Evolutionary conservation across 306 rosid genomes (phyloP).

Genomic region (Chamaecrista fasciculata): DNA sequence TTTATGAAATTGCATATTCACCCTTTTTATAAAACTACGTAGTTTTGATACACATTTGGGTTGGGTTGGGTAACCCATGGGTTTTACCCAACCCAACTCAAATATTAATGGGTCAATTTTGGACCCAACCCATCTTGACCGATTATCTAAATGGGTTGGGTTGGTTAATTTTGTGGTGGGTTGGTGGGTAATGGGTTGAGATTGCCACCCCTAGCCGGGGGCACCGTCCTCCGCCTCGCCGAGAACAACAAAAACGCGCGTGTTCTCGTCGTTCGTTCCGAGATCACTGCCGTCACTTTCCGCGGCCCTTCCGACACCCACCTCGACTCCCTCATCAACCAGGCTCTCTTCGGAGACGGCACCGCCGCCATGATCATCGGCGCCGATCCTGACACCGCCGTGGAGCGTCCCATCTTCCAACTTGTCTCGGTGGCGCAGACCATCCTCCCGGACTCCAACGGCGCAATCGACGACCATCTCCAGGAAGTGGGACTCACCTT

Average conservation of each 20-base stretch:
- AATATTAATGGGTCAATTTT: too few relatives aligned
- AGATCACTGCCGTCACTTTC: conserved; percentile 66
- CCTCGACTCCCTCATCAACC: conserved; percentile 48
- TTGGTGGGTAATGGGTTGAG: too few relatives aligned
- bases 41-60: too few relatives aligned
- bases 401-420: conserved; percentile 45
- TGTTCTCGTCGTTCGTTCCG: conserved; percentile 60
- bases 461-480: conserved; percentile 57
- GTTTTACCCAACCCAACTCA: too few relatives aligned
- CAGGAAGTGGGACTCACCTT: conserved; percentile 57
- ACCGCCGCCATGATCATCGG: conserved; percentile 52
- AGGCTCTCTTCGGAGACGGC: conserved; percentile 59
- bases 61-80: too few relatives aligned
- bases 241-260: conserved; percentile 58
- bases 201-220: too few relatives aligned
- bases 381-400: conserved; percentile 33
- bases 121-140: too few relatives aligned
- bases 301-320: conserved; percentile 63
- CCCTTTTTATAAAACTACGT: too few relatives aligned
- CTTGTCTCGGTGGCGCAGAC: conserved; percentile 50
- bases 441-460: conserved; percentile 48
- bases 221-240: conserved; percentile 61
- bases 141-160: too few relatives aligned
- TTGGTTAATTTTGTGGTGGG: too few relatives aligned
- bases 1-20: too few relatives aligned